Conservation (phyloP, 1,284 basidiomycete genomes). For the Ceratobasidium sp. region DNA sequence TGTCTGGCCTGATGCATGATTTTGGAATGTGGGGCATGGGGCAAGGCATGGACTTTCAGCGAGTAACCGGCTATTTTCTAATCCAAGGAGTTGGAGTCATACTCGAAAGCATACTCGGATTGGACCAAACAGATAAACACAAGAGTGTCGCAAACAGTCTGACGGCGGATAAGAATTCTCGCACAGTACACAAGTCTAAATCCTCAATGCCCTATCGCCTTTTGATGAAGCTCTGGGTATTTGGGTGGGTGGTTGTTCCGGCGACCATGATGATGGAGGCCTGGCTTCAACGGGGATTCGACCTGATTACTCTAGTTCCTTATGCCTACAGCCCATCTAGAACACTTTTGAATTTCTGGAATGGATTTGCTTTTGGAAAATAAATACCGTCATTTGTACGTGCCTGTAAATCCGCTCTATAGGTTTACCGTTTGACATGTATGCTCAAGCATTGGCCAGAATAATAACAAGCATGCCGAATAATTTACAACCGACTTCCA, state of each 20-base stretch:
- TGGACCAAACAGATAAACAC: background rate
- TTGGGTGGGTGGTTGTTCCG: slow-evolving; percentile 21
- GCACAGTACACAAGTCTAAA: background rate
- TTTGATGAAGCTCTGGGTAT: slow-evolving; percentile 33
- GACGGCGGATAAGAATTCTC: background rate
- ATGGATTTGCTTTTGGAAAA: background rate
- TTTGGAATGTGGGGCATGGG: slow-evolving; percentile 72
- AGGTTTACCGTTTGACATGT: background rate
- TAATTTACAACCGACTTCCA: background rate
- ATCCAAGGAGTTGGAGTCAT: slow-evolving; percentile 68
- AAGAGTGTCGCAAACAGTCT: background rate
- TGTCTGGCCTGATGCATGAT: slow-evolving; percentile 72
- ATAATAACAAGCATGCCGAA: too few relatives aligned
- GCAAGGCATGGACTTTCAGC: slow-evolving; percentile 64
- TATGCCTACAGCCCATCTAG: slow-evolving; percentile 21
- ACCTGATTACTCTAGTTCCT: slow-evolving; percentile 1
- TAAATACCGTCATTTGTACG: background rate
- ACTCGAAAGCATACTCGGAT: slow-evolving; percentile 60
- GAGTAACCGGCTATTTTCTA: slow-evolving; percentile 69
- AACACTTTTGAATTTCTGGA: background rate
- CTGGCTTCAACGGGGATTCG: slow-evolving; percentile 29
- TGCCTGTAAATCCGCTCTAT: background rate
- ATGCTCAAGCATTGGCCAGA: too few relatives aligned
- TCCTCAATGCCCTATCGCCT: background rate
- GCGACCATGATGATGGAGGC: slow-evolving; percentile 32